Percentiles rank a stretch among this genome's conserved stretches.
phyloP scores from a whole-genome alignment of 371 early-diverging fungal genomes.

The Thermomucor indicae-seudaticae region DNA sequence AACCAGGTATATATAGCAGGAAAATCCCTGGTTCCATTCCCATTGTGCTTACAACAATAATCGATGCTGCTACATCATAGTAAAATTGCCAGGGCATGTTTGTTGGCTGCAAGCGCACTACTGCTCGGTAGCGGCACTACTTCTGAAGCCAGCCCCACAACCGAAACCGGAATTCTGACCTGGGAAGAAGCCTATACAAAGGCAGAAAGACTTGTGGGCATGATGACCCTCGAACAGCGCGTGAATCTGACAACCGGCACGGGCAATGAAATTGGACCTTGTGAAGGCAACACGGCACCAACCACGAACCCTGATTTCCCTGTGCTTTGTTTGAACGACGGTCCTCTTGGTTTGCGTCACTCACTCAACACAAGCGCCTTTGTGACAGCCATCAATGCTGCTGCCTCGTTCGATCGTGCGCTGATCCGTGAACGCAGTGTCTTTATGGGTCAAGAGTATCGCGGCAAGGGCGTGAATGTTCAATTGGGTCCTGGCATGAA shows the following conservation, averaged over 20 bases:
- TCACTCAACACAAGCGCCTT: constrained; percentile 34
- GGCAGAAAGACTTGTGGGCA: constrained; percentile 18
- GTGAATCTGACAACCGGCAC: constrained; percentile 44
- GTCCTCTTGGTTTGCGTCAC: constrained; percentile 48
- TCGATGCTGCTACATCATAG: too few species aligned
- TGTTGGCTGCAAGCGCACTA: too few species aligned
- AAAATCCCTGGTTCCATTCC: too few species aligned
- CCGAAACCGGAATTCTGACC: constrained; percentile 1
- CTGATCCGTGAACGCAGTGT: constrained; percentile 40
- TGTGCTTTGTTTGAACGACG: constrained; percentile 48
- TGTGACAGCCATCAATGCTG: constrained; percentile 47
- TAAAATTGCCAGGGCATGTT: too few species aligned
- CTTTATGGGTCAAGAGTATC: constrained; percentile 44
- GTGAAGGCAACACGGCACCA: constrained; percentile 44
- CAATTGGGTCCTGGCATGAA: constrained; percentile 34
- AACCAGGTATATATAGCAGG: too few species aligned
- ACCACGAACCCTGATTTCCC: constrained; percentile 40
- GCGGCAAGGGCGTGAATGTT: constrained; percentile 43
- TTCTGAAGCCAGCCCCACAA: neutral
- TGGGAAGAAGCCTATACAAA: constrained; percentile 35
- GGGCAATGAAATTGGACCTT: constrained; percentile 30
- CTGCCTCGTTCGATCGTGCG: constrained; percentile 45
- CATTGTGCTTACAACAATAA: too few species aligned
- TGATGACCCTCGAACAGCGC: constrained; percentile 33
- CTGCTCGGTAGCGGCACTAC: too few species aligned